Evolutionary conservation across 306 rosid genomes (phyloP).

Genomic region (Quercus suber): DNA sequence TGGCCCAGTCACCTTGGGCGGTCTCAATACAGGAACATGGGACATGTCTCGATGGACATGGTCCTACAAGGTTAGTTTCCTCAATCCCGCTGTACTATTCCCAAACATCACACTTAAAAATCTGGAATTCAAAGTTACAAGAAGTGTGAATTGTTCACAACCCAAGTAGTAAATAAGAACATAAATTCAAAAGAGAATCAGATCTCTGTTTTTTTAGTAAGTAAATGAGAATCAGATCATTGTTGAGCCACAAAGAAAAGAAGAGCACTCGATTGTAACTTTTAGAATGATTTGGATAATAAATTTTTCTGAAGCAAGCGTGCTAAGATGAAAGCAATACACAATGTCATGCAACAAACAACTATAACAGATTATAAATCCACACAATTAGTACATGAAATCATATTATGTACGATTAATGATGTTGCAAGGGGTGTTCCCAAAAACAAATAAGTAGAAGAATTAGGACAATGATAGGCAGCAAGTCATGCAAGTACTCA

Average conservation of each 20-base stretch:
- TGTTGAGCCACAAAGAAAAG: not conserved
- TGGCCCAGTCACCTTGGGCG: slow-evolving; percentile 78
- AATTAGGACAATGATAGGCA: not conserved
- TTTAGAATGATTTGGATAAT: not conserved
- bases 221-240: not conserved
- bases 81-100: not conserved
- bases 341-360: no score
- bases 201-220: no score
- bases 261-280: not conserved
- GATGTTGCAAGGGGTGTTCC: no score
- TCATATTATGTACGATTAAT: no score
- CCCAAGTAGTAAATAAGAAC: no score
- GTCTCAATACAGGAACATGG: slow-evolving; percentile 79
- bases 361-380: no score
- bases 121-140: not conserved
- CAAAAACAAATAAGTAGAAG: no score
- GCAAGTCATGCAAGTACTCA: not conserved
- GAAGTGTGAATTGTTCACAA: not conserved
- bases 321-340: no score
- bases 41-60: slow-evolving; percentile 80
- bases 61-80: slow-evolving; percentile 80
- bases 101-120: not conserved
- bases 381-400: no score
- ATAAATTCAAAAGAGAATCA: no score
- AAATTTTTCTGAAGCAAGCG: not conserved